phyloP scores from a whole-genome alignment of 495 filamentous ascomycete species.

The Aspergillus sclerotiicarbonarius region DNA sequence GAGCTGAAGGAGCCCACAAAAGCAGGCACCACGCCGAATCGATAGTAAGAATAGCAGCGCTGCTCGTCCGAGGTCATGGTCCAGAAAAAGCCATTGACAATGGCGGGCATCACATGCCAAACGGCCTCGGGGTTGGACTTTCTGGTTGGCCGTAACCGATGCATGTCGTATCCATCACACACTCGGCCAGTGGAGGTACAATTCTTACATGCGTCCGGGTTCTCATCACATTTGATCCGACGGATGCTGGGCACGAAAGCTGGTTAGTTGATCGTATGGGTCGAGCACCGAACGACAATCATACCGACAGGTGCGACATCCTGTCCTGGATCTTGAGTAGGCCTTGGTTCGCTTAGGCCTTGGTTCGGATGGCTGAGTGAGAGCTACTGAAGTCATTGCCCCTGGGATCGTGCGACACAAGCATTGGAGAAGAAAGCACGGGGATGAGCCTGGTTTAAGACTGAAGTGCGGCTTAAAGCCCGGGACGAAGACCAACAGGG shows the following conservation, averaged over 20 bases:
- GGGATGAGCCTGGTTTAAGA: too few relatives aligned
- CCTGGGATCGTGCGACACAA: too few relatives aligned
- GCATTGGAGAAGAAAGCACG: too few relatives aligned
- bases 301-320: slow-evolving; percentile 14
- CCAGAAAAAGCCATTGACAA: slow-evolving; percentile 4
- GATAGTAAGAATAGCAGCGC: slow-evolving; percentile 26
- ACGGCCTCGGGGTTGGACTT: not conserved
- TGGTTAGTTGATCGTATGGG: not conserved
- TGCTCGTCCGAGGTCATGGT: slow-evolving; percentile 23
- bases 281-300: not conserved
- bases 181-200: slow-evolving; percentile 1
- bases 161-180: slow-evolving; percentile 7
- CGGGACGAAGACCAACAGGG: too few relatives aligned
- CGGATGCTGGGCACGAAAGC: not conserved
- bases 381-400: too few relatives aligned
- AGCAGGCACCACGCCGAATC: slow-evolving; percentile 13
- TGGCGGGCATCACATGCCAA: not conserved
- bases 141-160: not conserved
- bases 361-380: not conserved
- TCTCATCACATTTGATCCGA: slow-evolving; percentile 11
- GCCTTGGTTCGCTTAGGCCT: not conserved
- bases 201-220: slow-evolving; percentile 4
- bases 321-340: not conserved
- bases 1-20: slow-evolving; percentile 19
- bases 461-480: too few relatives aligned